Conservation (phyloP, 2,329 filamentous ascomycete genomes). For the Hypocrella siamensis region DNA sequence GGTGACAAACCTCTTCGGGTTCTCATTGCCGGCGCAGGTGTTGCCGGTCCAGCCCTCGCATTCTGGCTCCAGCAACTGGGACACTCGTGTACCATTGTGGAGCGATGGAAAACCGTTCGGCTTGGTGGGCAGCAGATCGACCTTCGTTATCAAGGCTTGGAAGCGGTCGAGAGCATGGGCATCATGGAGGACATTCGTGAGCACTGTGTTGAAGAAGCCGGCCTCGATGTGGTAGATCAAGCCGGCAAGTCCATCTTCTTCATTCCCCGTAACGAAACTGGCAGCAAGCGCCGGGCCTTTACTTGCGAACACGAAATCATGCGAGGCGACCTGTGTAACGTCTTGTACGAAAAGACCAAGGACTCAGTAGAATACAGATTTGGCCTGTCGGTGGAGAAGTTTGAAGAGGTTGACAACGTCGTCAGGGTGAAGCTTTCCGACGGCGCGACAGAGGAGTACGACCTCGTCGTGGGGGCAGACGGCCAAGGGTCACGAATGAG, state of each 20-base stretch:
- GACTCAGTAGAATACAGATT: slow-evolving; percentile 14
- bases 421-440: slow-evolving; percentile 6
- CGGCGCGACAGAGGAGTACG: slow-evolving; percentile 5
- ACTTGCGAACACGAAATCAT: slow-evolving; percentile 39
- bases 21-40: slow-evolving; percentile 17
- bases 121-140: slow-evolving; percentile 28
- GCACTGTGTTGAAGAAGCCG: slow-evolving; percentile 28
- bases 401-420: slow-evolving; percentile 1
- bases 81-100: slow-evolving; percentile 21
- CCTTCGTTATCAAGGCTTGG: slow-evolving; percentile 24
- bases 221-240: slow-evolving; percentile 28
- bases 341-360: slow-evolving; percentile 22
- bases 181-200: slow-evolving; percentile 19
- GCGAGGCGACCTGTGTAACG: slow-evolving; percentile 30
- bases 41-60: slow-evolving; percentile 15
- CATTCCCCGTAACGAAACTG: slow-evolving; percentile 11
- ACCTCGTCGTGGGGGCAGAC: slow-evolving; percentile 7
- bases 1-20: slow-evolving; percentile 3
- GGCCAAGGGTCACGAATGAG: slow-evolving; percentile 6
- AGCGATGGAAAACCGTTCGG: slow-evolving; percentile 14
- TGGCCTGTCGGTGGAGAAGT: background rate
- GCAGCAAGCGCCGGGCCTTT: slow-evolving; percentile 13
- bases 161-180: slow-evolving; percentile 22
- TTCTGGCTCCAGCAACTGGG: slow-evolving; percentile 15
- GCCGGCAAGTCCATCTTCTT: slow-evolving; percentile 19